Base-by-base conservation (phyloP, 2,329 filamentous ascomycete genomes). In the Pseudocercospora ulei region DNA sequence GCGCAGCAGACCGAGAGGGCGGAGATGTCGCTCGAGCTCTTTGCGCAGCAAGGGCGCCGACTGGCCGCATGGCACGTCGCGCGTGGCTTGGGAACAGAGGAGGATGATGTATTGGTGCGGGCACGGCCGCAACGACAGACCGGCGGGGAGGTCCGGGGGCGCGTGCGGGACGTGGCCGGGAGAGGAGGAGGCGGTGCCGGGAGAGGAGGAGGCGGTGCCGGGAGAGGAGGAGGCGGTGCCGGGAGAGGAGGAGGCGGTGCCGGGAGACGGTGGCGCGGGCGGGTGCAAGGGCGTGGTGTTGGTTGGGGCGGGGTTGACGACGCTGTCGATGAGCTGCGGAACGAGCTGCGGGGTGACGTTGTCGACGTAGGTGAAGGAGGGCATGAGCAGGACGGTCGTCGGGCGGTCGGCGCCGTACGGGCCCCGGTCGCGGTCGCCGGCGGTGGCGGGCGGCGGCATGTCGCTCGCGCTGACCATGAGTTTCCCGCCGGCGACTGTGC, bases 391-490 rank as follows among this genome's bases (percentile, higher is more conserved):
- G 11, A 88, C 76, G 4, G 76, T 83, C 2, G 87, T 93, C 3
- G 83, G 81, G 36, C 78, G 67, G 7, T 68, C 71, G 39, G 76
- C 65, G 4, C 67, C 71, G 65, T 52, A 67, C 49, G 40, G 67
- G 23, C 52, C 53, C 22, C 47, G 41, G 23, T 45, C n/a, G 62
- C 41, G 81, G 78, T 55, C 71, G 72, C 55, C 65, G 67, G 55
- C 73, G 71, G 55, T 73, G 33, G 72, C 65, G 16, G 86, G 85
- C 1, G 84, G 78, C 8, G 82, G 83, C 46, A 95, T 92, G 63
- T 95, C 87, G 48, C 82, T 90, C 30, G 88, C 88, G 4, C 85
- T 93, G 30, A 96, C 73, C 76, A 92, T 94, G 50, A 95, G 70
- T 62, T 73, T 79, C 81, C 55, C 56, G 20, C 55, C 54, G 38